Evolutionary conservation across 148 eudicot genomes (phyloP), one percentile per base, ranked within the genome.

Genomic region (Diospyros lotus): DNA sequence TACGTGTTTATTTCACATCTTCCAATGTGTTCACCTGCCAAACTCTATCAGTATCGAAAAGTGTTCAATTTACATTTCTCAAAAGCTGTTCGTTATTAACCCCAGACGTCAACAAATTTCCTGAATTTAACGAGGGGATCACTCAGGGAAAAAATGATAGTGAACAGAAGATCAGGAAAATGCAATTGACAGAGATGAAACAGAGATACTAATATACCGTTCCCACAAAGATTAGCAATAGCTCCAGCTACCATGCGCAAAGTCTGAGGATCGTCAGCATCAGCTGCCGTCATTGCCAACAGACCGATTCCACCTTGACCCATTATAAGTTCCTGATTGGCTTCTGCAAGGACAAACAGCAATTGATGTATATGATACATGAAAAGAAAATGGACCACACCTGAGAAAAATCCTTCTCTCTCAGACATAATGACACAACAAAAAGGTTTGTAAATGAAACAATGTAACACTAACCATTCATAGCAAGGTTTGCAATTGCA

Each of bases 231-330:
- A 83, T 96, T 96, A 53, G 99, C 99, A 74, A 96, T 88, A 58
- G 99, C 99, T 80, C 99, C 99, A 73, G 99, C 99, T 42, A 96
- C 97, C 99, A 96, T 96, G 80, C 99, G 96, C 68, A 96, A 87
- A 72, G 99, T 96, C 80, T 96, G 99, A 14, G 99, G 98, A 89
- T 96, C 99, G 87, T 96, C 97, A 41, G 99, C 99, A 88, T 93
- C 97, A 71, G 86, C 88, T 41, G 99, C 98, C 58, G 98, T 96
- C 80, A 84, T 75, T 70, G 99, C 90, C 82, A 96, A 85, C 56
- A 96, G 86, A 81, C 92, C 66, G n/a, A 96, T 91, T 80, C 99
- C 99, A 60, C 94, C 97, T 87, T 96, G 93, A 64, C 89, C 89
- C 80, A 96, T 96, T 77, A 96, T 91, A 70, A 89, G 87, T 80